Conservation (phyloP, 345 rosid genomes). For the Tarenaya hassleriana region DNA sequence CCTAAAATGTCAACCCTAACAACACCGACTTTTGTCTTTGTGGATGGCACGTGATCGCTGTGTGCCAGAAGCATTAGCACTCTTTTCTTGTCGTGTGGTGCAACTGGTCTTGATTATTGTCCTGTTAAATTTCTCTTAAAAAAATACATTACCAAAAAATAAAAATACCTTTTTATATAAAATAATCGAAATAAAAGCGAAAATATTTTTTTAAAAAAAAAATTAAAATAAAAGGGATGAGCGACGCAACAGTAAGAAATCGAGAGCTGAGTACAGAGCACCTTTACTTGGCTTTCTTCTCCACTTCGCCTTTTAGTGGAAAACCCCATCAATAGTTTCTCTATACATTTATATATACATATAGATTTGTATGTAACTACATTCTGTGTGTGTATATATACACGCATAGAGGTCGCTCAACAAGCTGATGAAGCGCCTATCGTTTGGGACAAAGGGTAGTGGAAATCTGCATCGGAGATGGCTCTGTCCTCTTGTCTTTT, state of each 20-base stretch:
- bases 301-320: conserved; percentile 23
- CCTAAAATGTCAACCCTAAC: background rate
- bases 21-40: conserved; percentile 21
- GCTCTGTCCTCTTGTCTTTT: conserved; percentile 43
- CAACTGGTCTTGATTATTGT: conserved; percentile 15
- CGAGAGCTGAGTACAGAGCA: conserved; percentile 18
- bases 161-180: background rate
- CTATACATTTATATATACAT: background rate
- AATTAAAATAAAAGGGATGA: conserved; percentile 4
- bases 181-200: background rate
- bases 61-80: conserved; percentile 13
- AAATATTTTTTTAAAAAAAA: background rate
- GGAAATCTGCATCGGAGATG: conserved; percentile 40
- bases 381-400: background rate
- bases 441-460: conserved; percentile 17
- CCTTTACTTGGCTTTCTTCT: conserved; percentile 12
- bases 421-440: conserved; percentile 30
- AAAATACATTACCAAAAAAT: background rate
- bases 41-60: conserved; percentile 7
- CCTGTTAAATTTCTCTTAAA: conserved; percentile 7
- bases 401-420: conserved; percentile 8
- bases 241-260: conserved; percentile 10
- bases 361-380: too few relatives aligned
- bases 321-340: background rate
- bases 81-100: conserved; percentile 13